Conservation (phyloP, 179 eudicot species). For the Patellifolia procumbens region DNA sequence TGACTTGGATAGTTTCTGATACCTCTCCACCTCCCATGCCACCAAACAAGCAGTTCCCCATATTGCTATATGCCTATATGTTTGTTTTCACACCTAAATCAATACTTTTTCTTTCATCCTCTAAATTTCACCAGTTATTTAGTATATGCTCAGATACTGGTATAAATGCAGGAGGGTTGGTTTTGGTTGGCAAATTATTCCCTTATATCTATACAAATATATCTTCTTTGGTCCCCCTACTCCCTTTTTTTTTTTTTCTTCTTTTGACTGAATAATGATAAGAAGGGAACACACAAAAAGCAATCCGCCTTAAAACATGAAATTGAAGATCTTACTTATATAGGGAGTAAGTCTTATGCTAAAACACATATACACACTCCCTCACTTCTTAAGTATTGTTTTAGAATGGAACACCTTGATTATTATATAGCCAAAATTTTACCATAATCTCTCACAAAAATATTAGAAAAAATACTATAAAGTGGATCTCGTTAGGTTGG, state of each 20-base stretch:
- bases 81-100: neutral
- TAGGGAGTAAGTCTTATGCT: neutral
- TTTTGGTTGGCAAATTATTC: conserved; percentile 20
- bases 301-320: conserved; percentile 1
- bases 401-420: too few species aligned
- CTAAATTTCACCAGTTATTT: neutral
- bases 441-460: too few species aligned
- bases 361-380: too few species aligned
- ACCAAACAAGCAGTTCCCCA: conserved; percentile 73
- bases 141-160: conserved; percentile 4
- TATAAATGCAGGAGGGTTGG: conserved; percentile 17
- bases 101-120: neutral
- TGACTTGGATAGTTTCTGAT: conserved; percentile 46
- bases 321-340: neutral
- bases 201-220: neutral
- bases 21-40: conserved; percentile 38
- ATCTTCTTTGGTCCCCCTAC: conserved; percentile 14
- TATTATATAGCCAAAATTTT: too few species aligned
- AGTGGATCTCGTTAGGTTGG: too few species aligned
- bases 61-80: conserved; percentile 18
- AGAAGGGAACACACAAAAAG: conserved; percentile 23
- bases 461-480: too few species aligned
- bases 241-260: neutral
- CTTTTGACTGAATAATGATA: conserved; percentile 26
- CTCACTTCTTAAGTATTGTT: too few species aligned